phyloP scores from a whole-genome alignment of 495 filamentous ascomycete species.

The Delitschia confertaspora region DNA sequence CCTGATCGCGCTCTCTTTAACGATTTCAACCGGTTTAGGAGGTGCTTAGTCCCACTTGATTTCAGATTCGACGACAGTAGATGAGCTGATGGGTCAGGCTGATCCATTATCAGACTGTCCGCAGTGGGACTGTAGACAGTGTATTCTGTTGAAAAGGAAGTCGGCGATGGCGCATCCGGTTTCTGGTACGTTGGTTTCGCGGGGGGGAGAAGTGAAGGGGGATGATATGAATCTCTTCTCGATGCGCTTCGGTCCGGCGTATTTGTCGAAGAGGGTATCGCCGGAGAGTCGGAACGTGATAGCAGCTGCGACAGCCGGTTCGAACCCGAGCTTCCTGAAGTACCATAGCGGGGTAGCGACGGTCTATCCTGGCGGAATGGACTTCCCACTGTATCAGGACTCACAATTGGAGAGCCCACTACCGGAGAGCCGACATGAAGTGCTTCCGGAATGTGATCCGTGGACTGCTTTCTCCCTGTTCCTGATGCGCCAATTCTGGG shows the following conservation, averaged over 20 bases:
- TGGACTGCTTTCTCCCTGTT: constrained; percentile 10
- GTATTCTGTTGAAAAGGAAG: constrained; percentile 13
- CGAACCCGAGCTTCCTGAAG: constrained; percentile 18
- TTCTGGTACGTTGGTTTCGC: constrained; percentile 21
- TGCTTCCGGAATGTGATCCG: constrained; percentile 14
- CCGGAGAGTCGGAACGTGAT: constrained; percentile 17
- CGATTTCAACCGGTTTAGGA: constrained; percentile 21
- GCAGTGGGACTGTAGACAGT: constrained; percentile 14
- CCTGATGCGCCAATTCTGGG: constrained; percentile 21
- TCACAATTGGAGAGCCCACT: constrained; percentile 15
- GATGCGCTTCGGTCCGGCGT: constrained; percentile 12
- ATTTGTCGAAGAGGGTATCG: constrained; percentile 3
- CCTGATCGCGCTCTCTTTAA: constrained; percentile 7
- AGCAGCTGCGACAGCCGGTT: constrained; percentile 26
- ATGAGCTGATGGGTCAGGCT: constrained; percentile 1
- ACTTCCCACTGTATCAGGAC: no score
- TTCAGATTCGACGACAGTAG: constrained; percentile 1
- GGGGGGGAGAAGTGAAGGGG: constrained; percentile 20
- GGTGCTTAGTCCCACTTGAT: constrained; percentile 6
- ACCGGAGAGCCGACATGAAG: constrained; percentile 25
- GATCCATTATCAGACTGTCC: constrained; percentile 6
- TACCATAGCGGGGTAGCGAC: constrained; percentile 13
- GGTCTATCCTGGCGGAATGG: constrained; percentile 4
- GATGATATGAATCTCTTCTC: constrained; percentile 20
- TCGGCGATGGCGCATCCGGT: constrained; percentile 23